Percentiles rank a stretch among this genome's conserved stretches.
Evolutionary conservation across 2,329 filamentous ascomycete species (phyloP).

Genomic region (Clonostachys chloroleuca): DNA sequence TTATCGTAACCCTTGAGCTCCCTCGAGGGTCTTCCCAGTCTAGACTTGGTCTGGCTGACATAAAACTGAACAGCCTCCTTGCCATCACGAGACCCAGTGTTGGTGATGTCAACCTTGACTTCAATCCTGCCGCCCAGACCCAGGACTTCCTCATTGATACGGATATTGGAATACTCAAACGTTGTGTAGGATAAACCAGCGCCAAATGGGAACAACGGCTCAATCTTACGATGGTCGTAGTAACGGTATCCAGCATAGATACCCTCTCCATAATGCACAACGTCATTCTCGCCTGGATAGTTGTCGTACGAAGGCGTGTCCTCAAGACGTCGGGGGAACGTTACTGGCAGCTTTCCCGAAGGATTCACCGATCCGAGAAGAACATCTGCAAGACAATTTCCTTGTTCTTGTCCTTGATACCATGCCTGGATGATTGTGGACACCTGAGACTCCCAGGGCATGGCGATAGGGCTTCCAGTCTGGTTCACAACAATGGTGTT

Average conservation of each 20-base stretch:
- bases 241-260: conserved; percentile 67
- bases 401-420: conserved; percentile 69
- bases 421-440: not conserved
- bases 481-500: conserved; percentile 5
- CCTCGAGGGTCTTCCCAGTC: conserved; percentile 61
- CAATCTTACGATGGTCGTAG: conserved; percentile 40
- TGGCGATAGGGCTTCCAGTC: conserved; percentile 34
- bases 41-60: conserved; percentile 50
- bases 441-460: not conserved
- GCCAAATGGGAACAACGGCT: conserved; percentile 49
- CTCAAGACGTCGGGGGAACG: conserved; percentile 55
- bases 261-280: conserved; percentile 69
- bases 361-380: conserved; percentile 69
- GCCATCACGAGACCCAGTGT: conserved; percentile 51
- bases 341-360: conserved; percentile 60
- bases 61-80: conserved; percentile 54
- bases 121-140: conserved; percentile 47
- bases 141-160: conserved; percentile 30
- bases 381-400: conserved; percentile 68
- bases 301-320: conserved; percentile 60
- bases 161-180: conserved; percentile 41
- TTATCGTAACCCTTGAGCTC: conserved; percentile 65
- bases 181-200: conserved; percentile 52
- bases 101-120: conserved; percentile 55
- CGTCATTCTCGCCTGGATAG: not conserved